Conservation (phyloP, 2,329 filamentous ascomycete species). For the Calonectria pseudoturangicola region DNA sequence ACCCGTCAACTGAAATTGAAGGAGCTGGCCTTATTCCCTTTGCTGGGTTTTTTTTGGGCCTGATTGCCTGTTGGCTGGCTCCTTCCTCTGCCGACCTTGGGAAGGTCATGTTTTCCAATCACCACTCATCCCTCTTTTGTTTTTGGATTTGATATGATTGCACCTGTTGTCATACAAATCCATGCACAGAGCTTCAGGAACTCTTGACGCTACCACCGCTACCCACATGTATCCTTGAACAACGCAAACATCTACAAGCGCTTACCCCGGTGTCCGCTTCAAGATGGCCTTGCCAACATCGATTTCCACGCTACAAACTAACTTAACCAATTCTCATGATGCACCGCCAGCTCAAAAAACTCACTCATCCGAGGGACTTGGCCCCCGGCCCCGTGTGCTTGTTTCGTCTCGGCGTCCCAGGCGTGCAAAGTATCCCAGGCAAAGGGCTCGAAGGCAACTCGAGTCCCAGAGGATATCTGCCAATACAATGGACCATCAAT, state of each 20-base stretch:
- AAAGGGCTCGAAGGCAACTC: conserved; percentile 24
- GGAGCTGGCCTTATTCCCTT: background rate
- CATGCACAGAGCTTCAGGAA: conserved; percentile 7
- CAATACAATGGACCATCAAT: background rate
- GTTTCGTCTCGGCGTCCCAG: conserved; percentile 52
- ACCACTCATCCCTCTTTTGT: background rate
- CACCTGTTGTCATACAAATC: conserved; percentile 17
- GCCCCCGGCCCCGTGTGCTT: conserved; percentile 54
- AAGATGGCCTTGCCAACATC: conserved; percentile 57
- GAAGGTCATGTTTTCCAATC: conserved; percentile 7
- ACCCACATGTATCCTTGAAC: conserved; percentile 45
- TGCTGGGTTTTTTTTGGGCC: background rate
- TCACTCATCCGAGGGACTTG: conserved; percentile 46
- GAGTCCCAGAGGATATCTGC: background rate
- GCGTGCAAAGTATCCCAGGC: conserved; percentile 48
- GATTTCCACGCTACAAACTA: conserved; percentile 51
- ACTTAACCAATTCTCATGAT: conserved; percentile 43
- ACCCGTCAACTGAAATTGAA: background rate
- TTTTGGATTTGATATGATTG: conserved; percentile 12
- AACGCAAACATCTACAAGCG: conserved; percentile 48
- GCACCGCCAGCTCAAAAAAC: conserved; percentile 35
- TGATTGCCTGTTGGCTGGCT: background rate
- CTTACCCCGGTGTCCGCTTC: conserved; percentile 31
- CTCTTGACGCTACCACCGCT: conserved; percentile 19
- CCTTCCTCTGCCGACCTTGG: conserved; percentile 27